Percentiles rank a stretch among this genome's conserved stretches.
Conservation (phyloP, 257 asterid genomes). For the Nemophila menziesii region DNA sequence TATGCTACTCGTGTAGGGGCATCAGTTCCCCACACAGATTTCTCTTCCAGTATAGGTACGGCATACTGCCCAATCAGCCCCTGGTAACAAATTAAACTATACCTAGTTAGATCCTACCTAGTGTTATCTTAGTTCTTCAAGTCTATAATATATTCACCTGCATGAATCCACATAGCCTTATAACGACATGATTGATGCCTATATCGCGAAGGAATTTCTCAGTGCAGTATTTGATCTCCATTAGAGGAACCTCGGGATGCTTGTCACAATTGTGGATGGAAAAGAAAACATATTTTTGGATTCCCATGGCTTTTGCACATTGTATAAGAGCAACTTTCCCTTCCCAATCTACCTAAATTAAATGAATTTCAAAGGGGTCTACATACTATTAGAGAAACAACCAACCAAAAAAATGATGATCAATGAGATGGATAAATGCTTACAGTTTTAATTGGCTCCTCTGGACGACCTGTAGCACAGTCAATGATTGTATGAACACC, state of each 20-base stretch:
- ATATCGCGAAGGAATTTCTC: conserved; percentile 78
- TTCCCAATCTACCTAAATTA: conserved; percentile 98
- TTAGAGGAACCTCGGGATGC: conserved; percentile 97
- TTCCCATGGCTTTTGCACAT: conserved; percentile 96
- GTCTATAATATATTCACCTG: conserved; percentile 39
- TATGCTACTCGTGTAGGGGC: conserved; percentile 98
- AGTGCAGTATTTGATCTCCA: conserved; percentile 95
- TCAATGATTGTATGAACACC: conserved; percentile 93
- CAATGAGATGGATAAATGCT: conserved; percentile 11
- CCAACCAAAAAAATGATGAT: not conserved
- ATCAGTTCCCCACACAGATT: conserved; percentile 99
- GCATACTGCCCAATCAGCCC: conserved; percentile 96
- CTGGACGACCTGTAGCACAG: conserved; percentile 98
- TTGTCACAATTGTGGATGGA: conserved; percentile 97
- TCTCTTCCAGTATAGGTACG: conserved; percentile 93
- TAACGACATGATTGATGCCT: conserved; percentile 67
- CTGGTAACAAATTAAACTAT: conserved; percentile 29
- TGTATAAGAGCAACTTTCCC: conserved; percentile 98
- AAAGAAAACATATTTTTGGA: conserved; percentile 74
- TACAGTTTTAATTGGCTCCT: conserved; percentile 93
- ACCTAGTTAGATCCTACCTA: not conserved
- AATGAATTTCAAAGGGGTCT: conserved; percentile 14
- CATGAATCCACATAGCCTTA: conserved; percentile 98
- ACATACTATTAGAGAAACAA: conserved; percentile 2
- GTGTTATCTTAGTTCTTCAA: too few species aligned